Evolutionary conservation across 139 green algal species (phyloP).

Genomic region (Chlorella sp.): DNA sequence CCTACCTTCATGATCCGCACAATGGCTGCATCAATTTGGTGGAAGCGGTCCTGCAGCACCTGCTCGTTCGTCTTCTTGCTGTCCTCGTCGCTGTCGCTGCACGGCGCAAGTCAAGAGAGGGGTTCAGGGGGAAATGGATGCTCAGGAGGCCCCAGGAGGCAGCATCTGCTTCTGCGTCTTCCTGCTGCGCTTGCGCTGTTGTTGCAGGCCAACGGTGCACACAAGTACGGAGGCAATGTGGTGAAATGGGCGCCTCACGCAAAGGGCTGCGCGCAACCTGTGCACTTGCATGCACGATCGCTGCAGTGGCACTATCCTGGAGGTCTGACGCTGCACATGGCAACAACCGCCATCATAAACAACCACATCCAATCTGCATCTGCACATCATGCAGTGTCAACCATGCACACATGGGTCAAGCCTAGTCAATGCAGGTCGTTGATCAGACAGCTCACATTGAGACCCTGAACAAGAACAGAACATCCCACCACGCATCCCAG

Average conservation of each 20-base stretch:
- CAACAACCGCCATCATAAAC: no score
- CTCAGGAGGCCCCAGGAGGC: not conserved
- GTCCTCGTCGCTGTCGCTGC: conserved; percentile 93
- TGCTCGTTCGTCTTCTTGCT: conserved; percentile 91
- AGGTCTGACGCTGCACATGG: no score
- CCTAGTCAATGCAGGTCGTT: no score
- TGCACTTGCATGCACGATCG: not conserved
- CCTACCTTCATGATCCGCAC: conserved; percentile 97
- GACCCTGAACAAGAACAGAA: no score
- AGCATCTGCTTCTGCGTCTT: conserved; percentile 86
- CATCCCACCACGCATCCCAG: no score
- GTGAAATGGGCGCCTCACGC: no score
- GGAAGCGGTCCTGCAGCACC: conserved; percentile 84
- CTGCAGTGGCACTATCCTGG: not conserved
- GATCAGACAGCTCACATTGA: no score
- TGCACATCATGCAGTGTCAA: no score
- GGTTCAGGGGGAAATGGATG: not conserved
- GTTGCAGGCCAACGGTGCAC: conserved; percentile 37
- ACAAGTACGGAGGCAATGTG: no score
- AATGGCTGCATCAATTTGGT: conserved; percentile 97
- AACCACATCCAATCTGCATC: no score
- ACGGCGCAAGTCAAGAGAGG: not conserved
- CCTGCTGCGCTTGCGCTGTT: conserved; percentile 94
- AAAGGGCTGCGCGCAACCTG: not conserved
- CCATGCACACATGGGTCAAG: no score